Evolutionary conservation across 768 basidiomycete species (phyloP), one percentile per base, ranked within the genome.

Genomic region (Tulasnella sp.): DNA sequence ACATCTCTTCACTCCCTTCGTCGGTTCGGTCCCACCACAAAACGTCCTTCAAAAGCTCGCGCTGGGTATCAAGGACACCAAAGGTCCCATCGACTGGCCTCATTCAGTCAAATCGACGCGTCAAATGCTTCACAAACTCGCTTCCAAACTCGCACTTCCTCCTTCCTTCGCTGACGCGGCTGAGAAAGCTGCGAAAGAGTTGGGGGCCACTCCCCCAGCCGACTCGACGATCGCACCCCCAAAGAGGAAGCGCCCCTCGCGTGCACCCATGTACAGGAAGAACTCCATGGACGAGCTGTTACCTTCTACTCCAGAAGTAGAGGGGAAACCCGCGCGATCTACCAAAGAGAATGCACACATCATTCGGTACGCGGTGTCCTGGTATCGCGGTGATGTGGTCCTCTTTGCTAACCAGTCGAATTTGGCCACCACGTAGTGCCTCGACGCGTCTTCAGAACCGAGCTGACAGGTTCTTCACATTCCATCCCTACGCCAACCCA

Each of bases 21-120:
- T 90, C 75, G 92, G 92, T 36, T 84, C 88, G 62, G 86, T 94
- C 22, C 92, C 92, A 0, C 92, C 92, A 37, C 88, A 90, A 16
- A 94, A 94, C 79, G 85, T 94, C 26, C 87, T 94, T 73, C 91
- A 94, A 80, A 92, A 91, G 82, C 88, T 94, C 75, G 90, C 92
- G 12, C 87, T 90, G 16, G 88, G 90, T 68, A 87, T 94, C 74
- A 81, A 85, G 9, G 83, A 89, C 35, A 89, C 89, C 67, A 92
- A 92, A 77, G 91, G 89, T 5, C 85, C 89, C 16, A 79, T 82
- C 37, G 90, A 90, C 72, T 94, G 92, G 92, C 89, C 90, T 1
- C 90, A 94, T 77, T 91, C 92, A 29, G 77, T 90, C 64, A 89
- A 90, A 69, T 87, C 90, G 41, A 94, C 92, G 9, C 90, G 92